Percentiles rank a stretch among this genome's conserved stretches.
Evolutionary conservation across 805 yeast species (phyloP).

Genomic region (Ogataea paraovalis): DNA sequence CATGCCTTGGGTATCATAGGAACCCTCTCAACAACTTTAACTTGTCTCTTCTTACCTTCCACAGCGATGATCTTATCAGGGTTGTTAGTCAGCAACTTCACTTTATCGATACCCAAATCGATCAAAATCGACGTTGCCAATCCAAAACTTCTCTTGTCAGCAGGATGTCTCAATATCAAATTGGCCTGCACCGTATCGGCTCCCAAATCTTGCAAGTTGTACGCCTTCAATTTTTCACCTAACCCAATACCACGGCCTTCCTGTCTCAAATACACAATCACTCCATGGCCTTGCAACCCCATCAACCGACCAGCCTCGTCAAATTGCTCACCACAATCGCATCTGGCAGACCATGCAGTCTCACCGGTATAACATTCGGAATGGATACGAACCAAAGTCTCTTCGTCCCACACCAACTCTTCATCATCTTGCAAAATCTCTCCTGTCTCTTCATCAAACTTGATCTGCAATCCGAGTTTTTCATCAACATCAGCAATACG

Average conservation of each 20-base stretch:
- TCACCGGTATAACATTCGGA: slow-evolving; percentile 99
- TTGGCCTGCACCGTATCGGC: slow-evolving; percentile 99
- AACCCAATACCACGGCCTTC: slow-evolving; percentile 98
- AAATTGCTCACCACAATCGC: slow-evolving; percentile 99
- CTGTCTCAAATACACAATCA: slow-evolving; percentile 92
- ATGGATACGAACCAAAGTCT: slow-evolving; percentile 81
- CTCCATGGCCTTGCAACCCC: slow-evolving; percentile 86
- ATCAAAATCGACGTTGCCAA: slow-evolving; percentile 88
- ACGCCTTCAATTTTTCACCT: slow-evolving; percentile 96
- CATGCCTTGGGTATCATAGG: slow-evolving; percentile 98
- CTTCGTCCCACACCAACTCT: slow-evolving; percentile 19
- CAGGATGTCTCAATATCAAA: slow-evolving; percentile 88
- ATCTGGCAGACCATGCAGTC: slow-evolving; percentile 98
- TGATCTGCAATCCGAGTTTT: slow-evolving; percentile 32
- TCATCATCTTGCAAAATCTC: slow-evolving; percentile 29
- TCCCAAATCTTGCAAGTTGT: slow-evolving; percentile 94
- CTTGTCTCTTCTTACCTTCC: slow-evolving; percentile 74
- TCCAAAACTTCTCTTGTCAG: slow-evolving; percentile 92
- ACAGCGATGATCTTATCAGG: slow-evolving; percentile 96
- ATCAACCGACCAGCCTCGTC: slow-evolving; percentile 95
- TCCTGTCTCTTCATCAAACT: slow-evolving; percentile 40
- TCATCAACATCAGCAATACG: slow-evolving; percentile 60
- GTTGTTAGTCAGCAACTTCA: slow-evolving; percentile 84
- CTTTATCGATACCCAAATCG: slow-evolving; percentile 71
- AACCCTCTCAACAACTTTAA: slow-evolving; percentile 80